Percentiles rank a stretch among this genome's conserved stretches.
These are phyloP conservation scores for Eucalyptus rudis DNA, from an alignment of 345 rosid genomes.

Conservation along the genomic window DNA sequence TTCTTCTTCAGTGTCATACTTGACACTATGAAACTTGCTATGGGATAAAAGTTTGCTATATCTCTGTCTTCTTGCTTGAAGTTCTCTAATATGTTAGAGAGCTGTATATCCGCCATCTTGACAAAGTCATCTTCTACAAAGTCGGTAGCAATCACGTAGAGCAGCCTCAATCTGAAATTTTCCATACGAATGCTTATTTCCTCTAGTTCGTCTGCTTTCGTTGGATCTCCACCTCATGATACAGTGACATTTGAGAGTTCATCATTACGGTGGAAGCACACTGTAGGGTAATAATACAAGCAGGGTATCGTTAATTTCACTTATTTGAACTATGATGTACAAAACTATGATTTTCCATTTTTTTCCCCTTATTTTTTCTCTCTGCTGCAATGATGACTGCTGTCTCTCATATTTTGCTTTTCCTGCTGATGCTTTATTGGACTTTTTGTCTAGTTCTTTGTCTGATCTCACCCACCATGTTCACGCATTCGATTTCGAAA, in stretches of 20 bases:
- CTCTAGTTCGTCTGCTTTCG: background rate
- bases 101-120: background rate
- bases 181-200: background rate
- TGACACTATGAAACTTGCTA: background rate
- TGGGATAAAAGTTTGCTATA: background rate
- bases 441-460: background rate
- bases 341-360: background rate
- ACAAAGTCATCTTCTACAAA: background rate
- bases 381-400: background rate
- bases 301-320: background rate
- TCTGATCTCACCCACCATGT: background rate
- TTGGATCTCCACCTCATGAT: background rate
- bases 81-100: background rate
- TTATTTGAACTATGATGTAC: background rate
- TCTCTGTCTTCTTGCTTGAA: background rate
- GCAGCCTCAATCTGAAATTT: background rate
- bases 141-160: background rate
- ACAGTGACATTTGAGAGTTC: background rate
- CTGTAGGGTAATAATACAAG: background rate
- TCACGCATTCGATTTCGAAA: background rate
- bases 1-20: background rate
- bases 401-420: background rate
- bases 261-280: background rate
- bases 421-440: background rate
- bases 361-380: background rate